Evolutionary conservation across 257 asterid genomes (phyloP).

Genomic region (Solanum phureja): DNA sequence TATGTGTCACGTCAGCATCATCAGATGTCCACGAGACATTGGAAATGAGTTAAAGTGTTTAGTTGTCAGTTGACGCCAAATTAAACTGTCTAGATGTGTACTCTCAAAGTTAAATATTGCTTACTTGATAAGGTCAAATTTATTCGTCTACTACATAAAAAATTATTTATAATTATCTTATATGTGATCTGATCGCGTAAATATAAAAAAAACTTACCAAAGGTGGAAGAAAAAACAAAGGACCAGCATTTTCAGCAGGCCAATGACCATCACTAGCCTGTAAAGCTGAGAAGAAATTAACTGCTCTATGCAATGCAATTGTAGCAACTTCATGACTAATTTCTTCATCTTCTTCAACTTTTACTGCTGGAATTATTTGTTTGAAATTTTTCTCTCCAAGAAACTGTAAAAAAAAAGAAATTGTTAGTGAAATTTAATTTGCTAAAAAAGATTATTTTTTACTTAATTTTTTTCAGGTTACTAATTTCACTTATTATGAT

Average conservation of each 20-base stretch:
- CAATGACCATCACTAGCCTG: conserved; percentile 88
- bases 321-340: conserved; percentile 52
- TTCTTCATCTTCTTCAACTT: conserved; percentile 63
- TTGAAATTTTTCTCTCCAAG: conserved; percentile 57
- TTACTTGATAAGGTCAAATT: neutral
- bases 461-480: neutral
- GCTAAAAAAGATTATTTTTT: neutral
- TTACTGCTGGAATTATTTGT: conserved; percentile 55
- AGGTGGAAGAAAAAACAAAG: conserved; percentile 79
- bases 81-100: neutral
- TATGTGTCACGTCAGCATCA: neutral
- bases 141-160: neutral
- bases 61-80: neutral
- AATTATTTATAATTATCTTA: neutral
- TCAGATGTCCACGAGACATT: neutral
- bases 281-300: conserved; percentile 61
- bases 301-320: conserved; percentile 46
- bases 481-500: neutral
- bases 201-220: conserved; percentile 25
- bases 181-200: neutral
- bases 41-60: neutral
- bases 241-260: conserved; percentile 89
- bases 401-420: conserved; percentile 27
- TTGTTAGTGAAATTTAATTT: neutral
- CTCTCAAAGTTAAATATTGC: neutral